Conservation (phyloP, 306 rosid species). For the Ammopiptanthus mongolicus region DNA sequence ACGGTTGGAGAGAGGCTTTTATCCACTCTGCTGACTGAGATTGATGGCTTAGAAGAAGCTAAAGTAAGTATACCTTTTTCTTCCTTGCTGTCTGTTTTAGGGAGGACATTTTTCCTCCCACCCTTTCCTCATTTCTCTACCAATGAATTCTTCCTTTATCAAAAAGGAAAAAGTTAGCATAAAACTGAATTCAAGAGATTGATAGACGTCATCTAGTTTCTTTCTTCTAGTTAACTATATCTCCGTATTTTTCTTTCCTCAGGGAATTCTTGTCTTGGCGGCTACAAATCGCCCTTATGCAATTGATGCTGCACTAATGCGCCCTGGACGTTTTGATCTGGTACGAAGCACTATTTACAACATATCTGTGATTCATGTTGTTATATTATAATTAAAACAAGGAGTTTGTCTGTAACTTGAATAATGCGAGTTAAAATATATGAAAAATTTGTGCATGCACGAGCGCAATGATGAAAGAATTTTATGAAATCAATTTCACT, state of each 20-base stretch:
- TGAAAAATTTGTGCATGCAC: neutral
- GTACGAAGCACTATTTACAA: slow-evolving; percentile 32
- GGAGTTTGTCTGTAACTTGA: neutral
- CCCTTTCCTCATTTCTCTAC: neutral
- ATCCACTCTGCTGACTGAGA: slow-evolving; percentile 86
- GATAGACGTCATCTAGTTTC: slow-evolving; percentile 7
- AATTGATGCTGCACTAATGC: slow-evolving; percentile 86
- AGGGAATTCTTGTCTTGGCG: slow-evolving; percentile 94
- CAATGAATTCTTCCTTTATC: neutral
- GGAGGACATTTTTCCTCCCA: neutral
- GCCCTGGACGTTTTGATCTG: slow-evolving; percentile 92
- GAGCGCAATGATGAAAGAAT: neutral
- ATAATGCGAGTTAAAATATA: neutral
- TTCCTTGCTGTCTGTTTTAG: neutral
- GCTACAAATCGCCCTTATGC: slow-evolving; percentile 95
- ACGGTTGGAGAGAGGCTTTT: slow-evolving; percentile 85
- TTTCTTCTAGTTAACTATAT: neutral
- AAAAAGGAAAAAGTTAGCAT: neutral
- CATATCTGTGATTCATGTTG: neutral
- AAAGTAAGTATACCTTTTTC: slow-evolving; percentile 44
- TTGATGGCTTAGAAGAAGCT: slow-evolving; percentile 95
- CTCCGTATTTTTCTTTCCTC: neutral
- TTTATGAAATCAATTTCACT: neutral
- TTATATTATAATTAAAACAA: neutral
- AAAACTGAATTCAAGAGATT: slow-evolving; percentile 10